These are phyloP conservation scores for Papiliotrema laurentii DNA, from an alignment of 1,284 basidiomycete species.

Conservation along the genomic window DNA sequence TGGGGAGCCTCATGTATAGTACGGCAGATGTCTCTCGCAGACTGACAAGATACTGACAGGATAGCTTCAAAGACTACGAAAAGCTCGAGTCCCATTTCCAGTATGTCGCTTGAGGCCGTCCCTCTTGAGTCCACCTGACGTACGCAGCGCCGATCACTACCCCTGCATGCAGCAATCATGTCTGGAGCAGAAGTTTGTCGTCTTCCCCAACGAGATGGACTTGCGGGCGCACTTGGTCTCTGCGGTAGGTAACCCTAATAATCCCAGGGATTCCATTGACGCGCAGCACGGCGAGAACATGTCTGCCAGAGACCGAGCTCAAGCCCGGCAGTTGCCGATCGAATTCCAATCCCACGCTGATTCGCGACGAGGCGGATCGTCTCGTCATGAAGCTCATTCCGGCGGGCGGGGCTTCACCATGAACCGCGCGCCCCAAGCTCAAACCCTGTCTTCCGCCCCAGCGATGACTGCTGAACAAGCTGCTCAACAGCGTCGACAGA, in stretches of 20 bases:
- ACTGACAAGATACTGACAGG: background rate
- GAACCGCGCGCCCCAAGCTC: slow-evolving; percentile 16
- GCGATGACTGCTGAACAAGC: slow-evolving; percentile 38
- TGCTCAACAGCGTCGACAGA: slow-evolving; percentile 37
- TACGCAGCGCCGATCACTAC: slow-evolving; percentile 57
- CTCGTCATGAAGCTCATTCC: background rate
- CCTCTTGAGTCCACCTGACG: background rate
- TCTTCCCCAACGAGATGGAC: slow-evolving; percentile 82
- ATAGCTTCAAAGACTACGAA: slow-evolving; percentile 72
- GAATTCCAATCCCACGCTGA: slow-evolving; percentile 56
- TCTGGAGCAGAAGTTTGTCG: slow-evolving; percentile 85
- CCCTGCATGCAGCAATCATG: slow-evolving; percentile 73
- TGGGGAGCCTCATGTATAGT: slow-evolving; percentile 80
- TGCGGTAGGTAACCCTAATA: slow-evolving; percentile 27
- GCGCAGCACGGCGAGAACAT: slow-evolving; percentile 70
- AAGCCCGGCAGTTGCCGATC: slow-evolving; percentile 70
- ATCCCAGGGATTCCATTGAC: background rate
- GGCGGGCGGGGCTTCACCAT: slow-evolving; percentile 33
- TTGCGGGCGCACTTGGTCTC: slow-evolving; percentile 83
- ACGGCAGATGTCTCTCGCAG: background rate
- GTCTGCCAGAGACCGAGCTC: slow-evolving; percentile 69
- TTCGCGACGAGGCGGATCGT: slow-evolving; percentile 58
- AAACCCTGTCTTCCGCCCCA: slow-evolving; percentile 29
- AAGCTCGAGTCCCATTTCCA: slow-evolving; percentile 57
- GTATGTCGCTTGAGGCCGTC: slow-evolving; percentile 13